Base-by-base conservation (phyloP, 768 basidiomycete species). In the Suillus subalutaceus region DNA sequence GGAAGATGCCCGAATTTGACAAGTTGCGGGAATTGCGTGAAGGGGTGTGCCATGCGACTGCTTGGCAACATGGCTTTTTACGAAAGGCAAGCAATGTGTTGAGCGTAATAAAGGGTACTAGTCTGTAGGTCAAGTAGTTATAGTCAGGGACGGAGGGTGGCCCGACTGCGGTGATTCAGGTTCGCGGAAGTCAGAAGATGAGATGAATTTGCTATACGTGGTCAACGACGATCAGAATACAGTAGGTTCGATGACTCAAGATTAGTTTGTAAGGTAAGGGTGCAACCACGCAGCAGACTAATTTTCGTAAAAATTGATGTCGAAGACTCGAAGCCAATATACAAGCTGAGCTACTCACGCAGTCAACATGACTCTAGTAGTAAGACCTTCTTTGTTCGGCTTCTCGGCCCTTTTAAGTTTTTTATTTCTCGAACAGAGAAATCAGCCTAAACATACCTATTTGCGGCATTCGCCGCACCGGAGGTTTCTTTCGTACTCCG, bases 401-500 rank as follows among this genome's bases (percentile, higher is more conserved):
- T 40, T 60, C 59, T 60, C 59, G 59, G 59, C 30, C 18, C 40
- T 30, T 30, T 18, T 52, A 52, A 59, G 37, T 18, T 58, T n/a
- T 55, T 58, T 53, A 32, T 53, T 53, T 53, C 52, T 53, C 20
- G 20, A 16, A 50, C 13, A n/a, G 13, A 30, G 40, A 43, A 59
- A 37, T 59, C 40, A 26, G 53, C 32, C 55, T 35, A 60, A 60
- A 60, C 43, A 60, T 60, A 43, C 58, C 40, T 52, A 38, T 40
- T 59, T 59, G 23, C 43, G 59, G 59, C 59, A 60, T 60, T 60
- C 40, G 26, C 59, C 59, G 59, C 43, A 60, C 59, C 59, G 59
- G 59, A 32, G 59, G 40, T 41, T 60, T 41, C 58, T 60, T 65
- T 65, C 60, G 59, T 65, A 72, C 77, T 79, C 76, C 77, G 77